Evolutionary conservation across 2,329 filamentous ascomycete species (phyloP), one percentile per base, ranked within the genome.

Genomic region (Calonectria hongkongensis): DNA sequence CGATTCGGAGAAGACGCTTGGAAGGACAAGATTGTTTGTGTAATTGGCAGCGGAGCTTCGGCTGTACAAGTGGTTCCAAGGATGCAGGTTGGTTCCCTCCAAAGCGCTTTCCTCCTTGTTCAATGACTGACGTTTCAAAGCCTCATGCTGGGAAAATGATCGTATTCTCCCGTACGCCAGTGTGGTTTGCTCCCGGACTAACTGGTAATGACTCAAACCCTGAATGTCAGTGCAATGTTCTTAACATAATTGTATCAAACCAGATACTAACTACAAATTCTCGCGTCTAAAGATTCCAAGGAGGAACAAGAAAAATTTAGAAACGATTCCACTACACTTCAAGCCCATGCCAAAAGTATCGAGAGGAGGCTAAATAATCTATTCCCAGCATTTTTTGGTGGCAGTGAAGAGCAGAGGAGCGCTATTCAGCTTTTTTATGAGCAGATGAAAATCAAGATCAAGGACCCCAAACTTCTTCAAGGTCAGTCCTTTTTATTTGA

Each of bases 381-480:
- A 12, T 56, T 56, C 51, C 51, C 51, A 8, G 51, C 30, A 36
- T 56, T 56, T 25, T 36, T 33, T 25, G 51, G 33, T 2, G 51
- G 51, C 0, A 56, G 51, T 6, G 51, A 36, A 10, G 30, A 56
- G 2, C 51, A 56, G 9, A 36, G n/a, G 12, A 39, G 30, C 6
- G 51, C 51, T 9, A 56, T 56, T 7, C 16, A 56, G n/a, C 36
- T 12, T 27, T 56, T 56, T 6, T 21, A 56, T 15, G 51, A 56
- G n/a, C 30, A 56, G 30, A 56, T 56, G 51, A 36, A 56, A 18
- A 39, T 56, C 10, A 56, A 56, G 33, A 56, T 56, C 51, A 56
- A 56, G 18, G 51, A 56, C 15, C 51, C 51, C 4, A 56, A 56
- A 28, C 51, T 56, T 56, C 51, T 56, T 56, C 51, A 56, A 56